Percentiles rank a stretch among this genome's conserved stretches.
phyloP scores from a whole-genome alignment of 768 basidiomycete genomes.

The Boletus coccyginus region DNA sequence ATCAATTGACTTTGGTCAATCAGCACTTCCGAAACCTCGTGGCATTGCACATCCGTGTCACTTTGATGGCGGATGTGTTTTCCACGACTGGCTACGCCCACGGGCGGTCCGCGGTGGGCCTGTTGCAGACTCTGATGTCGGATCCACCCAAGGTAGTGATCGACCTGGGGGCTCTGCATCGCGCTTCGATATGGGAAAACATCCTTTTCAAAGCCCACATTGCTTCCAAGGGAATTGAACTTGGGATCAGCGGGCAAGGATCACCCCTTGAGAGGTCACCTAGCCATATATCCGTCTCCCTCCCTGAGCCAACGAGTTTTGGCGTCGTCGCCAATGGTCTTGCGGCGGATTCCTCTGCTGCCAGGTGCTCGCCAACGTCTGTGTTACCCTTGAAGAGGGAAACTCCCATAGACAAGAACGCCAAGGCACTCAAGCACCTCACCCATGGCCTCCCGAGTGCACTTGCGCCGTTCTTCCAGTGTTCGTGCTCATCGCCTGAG shows the following conservation, averaged over 20 bases:
- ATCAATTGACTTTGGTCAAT: conserved; percentile 52
- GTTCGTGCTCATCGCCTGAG: conserved; percentile 39
- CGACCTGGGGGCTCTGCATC: conserved; percentile 77
- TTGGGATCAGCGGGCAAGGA: conserved; percentile 40
- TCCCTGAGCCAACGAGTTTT: conserved; percentile 38
- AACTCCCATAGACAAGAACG: conserved; percentile 59
- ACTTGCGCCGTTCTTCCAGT: conserved; percentile 83
- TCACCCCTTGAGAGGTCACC: conserved; percentile 52
- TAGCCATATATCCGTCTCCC: conserved; percentile 39
- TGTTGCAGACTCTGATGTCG: conserved; percentile 73
- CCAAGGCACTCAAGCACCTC: conserved; percentile 74
- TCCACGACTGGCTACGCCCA: conserved; percentile 80
- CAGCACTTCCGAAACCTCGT: conserved; percentile 68
- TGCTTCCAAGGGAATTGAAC: conserved; percentile 50
- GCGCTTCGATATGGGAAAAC: conserved; percentile 85
- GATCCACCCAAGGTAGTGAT: conserved; percentile 60
- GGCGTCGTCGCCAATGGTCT: conserved; percentile 31
- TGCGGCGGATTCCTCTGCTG: conserved; percentile 21
- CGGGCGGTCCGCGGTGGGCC: conserved; percentile 67
- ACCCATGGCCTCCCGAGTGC: conserved; percentile 74
- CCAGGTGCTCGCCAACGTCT: conserved; percentile 21
- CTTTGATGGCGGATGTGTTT: conserved; percentile 85
- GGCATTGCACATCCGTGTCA: conserved; percentile 73
- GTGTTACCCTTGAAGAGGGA: conserved; percentile 37
- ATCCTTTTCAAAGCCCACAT: conserved; percentile 67